These are phyloP conservation scores for Colletotrichum brevisporum DNA, from an alignment of 2,329 filamentous ascomycete genomes.

Conservation along the genomic window DNA sequence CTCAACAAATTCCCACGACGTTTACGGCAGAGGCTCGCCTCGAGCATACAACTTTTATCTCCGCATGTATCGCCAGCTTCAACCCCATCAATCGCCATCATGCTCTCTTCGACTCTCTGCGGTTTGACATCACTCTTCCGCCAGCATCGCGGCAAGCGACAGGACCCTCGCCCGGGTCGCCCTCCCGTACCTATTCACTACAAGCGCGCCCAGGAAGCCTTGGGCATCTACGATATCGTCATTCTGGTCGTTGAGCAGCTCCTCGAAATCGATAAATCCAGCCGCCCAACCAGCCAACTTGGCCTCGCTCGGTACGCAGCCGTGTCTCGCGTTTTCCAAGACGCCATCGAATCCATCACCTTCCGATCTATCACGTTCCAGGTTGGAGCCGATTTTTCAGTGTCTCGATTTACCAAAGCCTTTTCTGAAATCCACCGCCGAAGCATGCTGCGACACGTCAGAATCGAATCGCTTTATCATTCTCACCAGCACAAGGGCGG, in stretches of 20 bases:
- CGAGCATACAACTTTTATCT: too few relatives aligned
- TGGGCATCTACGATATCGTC: not conserved
- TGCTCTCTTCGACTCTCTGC: too few relatives aligned
- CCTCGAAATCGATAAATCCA: not conserved
- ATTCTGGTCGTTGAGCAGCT: not conserved
- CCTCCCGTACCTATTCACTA: not conserved
- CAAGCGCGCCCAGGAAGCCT: not conserved
- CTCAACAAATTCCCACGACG: too few relatives aligned
- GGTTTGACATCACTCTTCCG: too few relatives aligned
- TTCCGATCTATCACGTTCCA: not conserved
- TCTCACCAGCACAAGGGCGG: not conserved
- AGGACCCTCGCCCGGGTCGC: too few relatives aligned
- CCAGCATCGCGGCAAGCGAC: too few relatives aligned
- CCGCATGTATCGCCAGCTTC: too few relatives aligned
- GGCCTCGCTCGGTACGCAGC: not conserved
- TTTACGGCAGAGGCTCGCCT: too few relatives aligned
- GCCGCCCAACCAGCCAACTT: not conserved
- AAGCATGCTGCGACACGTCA: not conserved
- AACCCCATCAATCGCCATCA: too few relatives aligned
- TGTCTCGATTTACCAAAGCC: not conserved
- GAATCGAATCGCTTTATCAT: not conserved
- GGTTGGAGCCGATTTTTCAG: too few relatives aligned
- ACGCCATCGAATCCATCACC: not conserved
- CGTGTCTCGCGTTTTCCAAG: not conserved
- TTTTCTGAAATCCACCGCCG: not conserved